Base-by-base conservation (phyloP, 163 green algal species). In the Chlamydomonas reinhardtii region DNA sequence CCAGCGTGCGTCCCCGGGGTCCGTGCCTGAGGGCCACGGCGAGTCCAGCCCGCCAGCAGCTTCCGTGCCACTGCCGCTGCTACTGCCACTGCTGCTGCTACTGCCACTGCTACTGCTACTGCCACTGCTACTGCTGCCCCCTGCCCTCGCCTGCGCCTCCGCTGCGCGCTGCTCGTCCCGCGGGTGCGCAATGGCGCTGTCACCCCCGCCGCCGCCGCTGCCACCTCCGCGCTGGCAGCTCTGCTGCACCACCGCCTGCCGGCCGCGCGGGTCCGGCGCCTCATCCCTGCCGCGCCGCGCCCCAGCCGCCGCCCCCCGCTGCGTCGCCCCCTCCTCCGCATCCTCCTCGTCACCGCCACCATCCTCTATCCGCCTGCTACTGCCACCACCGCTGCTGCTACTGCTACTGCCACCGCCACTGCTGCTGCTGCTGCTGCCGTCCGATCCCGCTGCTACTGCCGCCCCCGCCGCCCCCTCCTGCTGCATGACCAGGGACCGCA, bases 401-500 rank as follows among this genome's bases (percentile, higher is more conserved):
- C n/a, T n/a, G n/a, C 17, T 29, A 1, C 32, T 19, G 3, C 37
- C 54, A 0, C 25, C 72, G 11, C 11, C 0, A n/a, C 1, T 72
- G 65, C 2, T 11, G 31, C 66, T 43, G 62, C 29, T 48, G 31
- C 37, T 35, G 77, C 66, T 5, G 64, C 31, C 27, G 31, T 14
- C 16, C 14, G 27, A 29, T 71, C 9, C 29, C 0, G 29, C 24
- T 39, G 20, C 70, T 14, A 2, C 61, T 3, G 61, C 20, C 17
- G 56, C 20, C 17, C 9, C 20, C 17, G 56, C 17, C 62, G 31
- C n/a, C 16, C 5, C 66, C 64, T 71, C 9, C 29, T 25, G 29
- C 24, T 39, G 25, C 70, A 86, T 73, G 27, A 73, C 17, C 19
- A 86, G 69, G 17, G 80, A 80, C 2, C 80, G 69, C 29, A 79